phyloP scores from a whole-genome alignment of 78 protist genomes.

The Creolimax fragrantissima region DNA sequence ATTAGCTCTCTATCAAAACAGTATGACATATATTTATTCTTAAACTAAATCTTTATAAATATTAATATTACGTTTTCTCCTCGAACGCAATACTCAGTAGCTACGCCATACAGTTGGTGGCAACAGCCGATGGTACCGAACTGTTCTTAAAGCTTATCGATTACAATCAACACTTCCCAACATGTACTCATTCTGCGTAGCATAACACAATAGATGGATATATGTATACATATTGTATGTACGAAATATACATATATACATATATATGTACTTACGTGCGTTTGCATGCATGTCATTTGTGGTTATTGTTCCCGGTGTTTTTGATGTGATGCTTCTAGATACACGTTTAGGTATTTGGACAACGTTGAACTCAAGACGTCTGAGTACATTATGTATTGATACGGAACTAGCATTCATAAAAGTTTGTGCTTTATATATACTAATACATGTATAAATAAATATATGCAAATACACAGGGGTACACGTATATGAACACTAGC shows the following conservation, averaged over 20 bases:
- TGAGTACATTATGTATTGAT: not conserved
- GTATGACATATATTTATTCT: not conserved
- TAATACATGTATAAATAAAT: not conserved
- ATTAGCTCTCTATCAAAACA: no score
- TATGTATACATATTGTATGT: not conserved
- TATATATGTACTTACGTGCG: not conserved
- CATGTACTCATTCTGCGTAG: no score
- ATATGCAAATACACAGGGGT: not conserved
- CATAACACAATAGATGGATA: not conserved
- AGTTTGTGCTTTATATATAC: not conserved
- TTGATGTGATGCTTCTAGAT: not conserved
- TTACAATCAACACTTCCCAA: no score
- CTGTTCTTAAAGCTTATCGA: no score
- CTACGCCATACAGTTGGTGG: no score
- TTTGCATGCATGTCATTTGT: not conserved
- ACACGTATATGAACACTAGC: not conserved
- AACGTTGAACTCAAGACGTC: not conserved
- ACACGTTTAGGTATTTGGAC: not conserved
- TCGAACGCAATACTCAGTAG: no score
- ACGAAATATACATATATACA: not conserved
- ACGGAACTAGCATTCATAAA: not conserved
- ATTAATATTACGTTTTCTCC: no score
- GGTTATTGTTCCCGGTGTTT: not conserved
- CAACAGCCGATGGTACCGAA: no score
- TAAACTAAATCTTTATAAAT: not conserved